Conservation (phyloP, 208 protist species). For the Histomonas meleagridis region DNA sequence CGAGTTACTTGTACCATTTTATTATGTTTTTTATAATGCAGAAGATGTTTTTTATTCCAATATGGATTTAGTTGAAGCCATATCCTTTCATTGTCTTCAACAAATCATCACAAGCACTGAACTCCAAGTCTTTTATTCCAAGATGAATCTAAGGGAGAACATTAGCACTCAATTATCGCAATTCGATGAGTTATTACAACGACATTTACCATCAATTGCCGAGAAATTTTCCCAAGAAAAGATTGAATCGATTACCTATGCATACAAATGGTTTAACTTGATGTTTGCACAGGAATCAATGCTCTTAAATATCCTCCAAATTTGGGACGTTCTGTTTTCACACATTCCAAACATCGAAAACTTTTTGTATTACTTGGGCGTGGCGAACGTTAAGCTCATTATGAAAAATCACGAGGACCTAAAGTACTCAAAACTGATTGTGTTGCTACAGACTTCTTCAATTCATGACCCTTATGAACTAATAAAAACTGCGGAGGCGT, state of each 20-base stretch:
- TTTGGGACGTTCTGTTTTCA: conserved; percentile 4
- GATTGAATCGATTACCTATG: not conserved
- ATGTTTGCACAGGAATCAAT: not conserved
- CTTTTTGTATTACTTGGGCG: not conserved
- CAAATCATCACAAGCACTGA: not conserved
- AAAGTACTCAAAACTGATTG: no score
- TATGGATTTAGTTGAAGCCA: not conserved
- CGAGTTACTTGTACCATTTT: not conserved
- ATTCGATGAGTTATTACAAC: no score
- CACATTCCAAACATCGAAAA: not conserved
- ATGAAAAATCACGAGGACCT: no score
- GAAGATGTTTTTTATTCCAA: not conserved
- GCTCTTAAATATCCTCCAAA: not conserved
- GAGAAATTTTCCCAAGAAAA: no score
- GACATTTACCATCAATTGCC: no score
- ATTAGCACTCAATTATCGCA: no score
- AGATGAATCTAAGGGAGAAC: no score
- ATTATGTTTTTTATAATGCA: not conserved
- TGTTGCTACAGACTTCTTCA: no score
- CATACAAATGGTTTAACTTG: not conserved
- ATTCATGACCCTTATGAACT: no score
- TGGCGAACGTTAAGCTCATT: not conserved
- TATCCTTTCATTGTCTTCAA: not conserved
- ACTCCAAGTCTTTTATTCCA: not conserved
- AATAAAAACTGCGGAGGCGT: no score